phyloP scores from a whole-genome alignment of 116 monocot species.

The Cymodocea nodosa region DNA sequence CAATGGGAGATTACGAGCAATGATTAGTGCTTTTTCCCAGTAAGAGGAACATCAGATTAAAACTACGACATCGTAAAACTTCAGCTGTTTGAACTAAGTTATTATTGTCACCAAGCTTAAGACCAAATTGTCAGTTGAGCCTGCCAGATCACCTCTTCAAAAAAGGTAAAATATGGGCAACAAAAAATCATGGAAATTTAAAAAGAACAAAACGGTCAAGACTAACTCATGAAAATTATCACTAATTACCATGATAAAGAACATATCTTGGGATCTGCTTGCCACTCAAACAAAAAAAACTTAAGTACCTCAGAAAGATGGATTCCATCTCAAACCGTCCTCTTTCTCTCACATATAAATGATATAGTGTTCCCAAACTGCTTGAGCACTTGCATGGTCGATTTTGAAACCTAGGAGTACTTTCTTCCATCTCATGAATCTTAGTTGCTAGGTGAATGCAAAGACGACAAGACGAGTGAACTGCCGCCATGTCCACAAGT shows the following conservation, averaged over 20 bases:
- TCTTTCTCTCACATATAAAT: constrained; percentile 74
- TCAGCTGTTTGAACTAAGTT: too few species aligned
- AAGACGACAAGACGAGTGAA: constrained; percentile 89
- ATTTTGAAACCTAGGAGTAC: constrained; percentile 31
- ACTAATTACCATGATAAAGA: not conserved
- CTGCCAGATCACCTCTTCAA: too few species aligned
- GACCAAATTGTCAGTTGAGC: too few species aligned
- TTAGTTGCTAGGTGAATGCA: constrained; percentile 78
- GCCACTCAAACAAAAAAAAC: not conserved
- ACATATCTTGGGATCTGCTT: too few species aligned
- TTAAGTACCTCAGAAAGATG: constrained; percentile 52
- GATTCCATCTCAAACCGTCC: constrained; percentile 51
- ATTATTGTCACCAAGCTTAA: too few species aligned
- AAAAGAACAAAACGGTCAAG: too few species aligned
- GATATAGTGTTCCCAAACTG: constrained; percentile 39
- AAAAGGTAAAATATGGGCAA: too few species aligned
- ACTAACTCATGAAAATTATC: not conserved
- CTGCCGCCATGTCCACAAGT: constrained; percentile 87
- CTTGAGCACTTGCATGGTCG: constrained; percentile 63
- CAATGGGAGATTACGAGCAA: too few species aligned
- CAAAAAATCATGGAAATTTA: too few species aligned
- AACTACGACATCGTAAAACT: too few species aligned
- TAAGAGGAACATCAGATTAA: too few species aligned
- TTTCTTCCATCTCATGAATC: constrained; percentile 59
- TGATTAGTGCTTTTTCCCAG: too few species aligned